Evolutionary conservation across 306 rosid species (phyloP).

Genomic region (Inga oerstediana): DNA sequence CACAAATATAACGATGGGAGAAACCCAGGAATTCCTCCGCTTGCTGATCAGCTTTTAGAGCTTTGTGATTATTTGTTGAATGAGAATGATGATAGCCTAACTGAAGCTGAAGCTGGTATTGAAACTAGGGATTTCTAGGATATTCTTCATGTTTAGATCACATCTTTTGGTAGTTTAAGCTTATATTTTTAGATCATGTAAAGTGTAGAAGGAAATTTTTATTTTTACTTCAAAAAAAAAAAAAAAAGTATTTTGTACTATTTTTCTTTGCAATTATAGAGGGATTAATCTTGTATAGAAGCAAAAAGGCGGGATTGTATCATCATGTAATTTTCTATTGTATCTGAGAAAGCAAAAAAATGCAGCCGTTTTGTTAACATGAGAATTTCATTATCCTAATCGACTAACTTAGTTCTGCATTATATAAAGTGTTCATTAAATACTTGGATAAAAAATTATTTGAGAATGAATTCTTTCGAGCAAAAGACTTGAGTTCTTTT

Average conservation of each 20-base stretch:
- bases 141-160: slow-evolving; percentile 1
- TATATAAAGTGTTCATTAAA: too few species aligned
- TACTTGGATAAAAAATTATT: too few species aligned
- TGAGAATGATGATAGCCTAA: slow-evolving; percentile 75
- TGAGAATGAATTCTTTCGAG: not conserved
- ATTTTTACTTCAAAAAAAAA: not conserved
- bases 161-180: not conserved
- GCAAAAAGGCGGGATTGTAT: slow-evolving; percentile 3
- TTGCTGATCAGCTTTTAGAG: slow-evolving; percentile 89
- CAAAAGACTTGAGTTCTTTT: not conserved
- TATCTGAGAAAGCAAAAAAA: not conserved
- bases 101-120: slow-evolving; percentile 91
- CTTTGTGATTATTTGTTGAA: slow-evolving; percentile 80
- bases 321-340: slow-evolving; percentile 1
- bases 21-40: slow-evolving; percentile 91
- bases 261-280: not conserved
- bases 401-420: not conserved
- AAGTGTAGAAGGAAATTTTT: not conserved
- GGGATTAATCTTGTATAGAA: slow-evolving; percentile 11
- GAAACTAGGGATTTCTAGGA: slow-evolving; percentile 55
- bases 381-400: not conserved
- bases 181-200: slow-evolving; percentile 1
- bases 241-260: not conserved
- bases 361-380: not conserved
- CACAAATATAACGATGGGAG: slow-evolving; percentile 83